phyloP scores from a whole-genome alignment of 176 grass and related monocot species.

The Cenchrus fungigraminus region DNA sequence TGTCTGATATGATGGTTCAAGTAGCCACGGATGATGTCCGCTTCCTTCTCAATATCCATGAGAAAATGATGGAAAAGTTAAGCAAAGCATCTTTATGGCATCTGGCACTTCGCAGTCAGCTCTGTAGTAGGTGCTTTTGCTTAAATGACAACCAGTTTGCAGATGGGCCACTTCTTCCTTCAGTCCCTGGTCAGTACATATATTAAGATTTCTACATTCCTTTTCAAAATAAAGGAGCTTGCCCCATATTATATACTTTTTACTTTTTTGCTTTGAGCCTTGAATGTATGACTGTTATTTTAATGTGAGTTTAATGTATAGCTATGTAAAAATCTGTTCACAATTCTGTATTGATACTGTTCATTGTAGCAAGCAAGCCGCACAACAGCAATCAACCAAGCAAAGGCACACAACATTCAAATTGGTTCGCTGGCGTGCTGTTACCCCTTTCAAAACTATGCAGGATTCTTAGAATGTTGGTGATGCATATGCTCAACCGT shows the following conservation, averaged over 20 bases:
- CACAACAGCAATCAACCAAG: neutral
- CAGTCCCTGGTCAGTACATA: constrained; percentile 66
- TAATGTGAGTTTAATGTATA: neutral
- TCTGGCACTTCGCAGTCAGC: constrained; percentile 66
- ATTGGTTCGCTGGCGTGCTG: too few relatives aligned
- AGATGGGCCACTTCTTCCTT: constrained; percentile 85
- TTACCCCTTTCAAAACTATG: too few relatives aligned
- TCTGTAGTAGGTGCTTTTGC: constrained; percentile 81
- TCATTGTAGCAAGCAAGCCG: neutral
- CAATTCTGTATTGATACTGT: neutral
- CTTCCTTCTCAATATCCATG: constrained; percentile 84
- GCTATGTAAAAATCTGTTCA: neutral
- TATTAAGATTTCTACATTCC: neutral
- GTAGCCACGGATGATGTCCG: constrained; percentile 89
- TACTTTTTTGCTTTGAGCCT: neutral
- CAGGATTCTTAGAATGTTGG: too few relatives aligned
- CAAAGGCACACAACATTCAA: neutral
- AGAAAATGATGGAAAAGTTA: constrained; percentile 88
- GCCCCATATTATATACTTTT: constrained; percentile 25
- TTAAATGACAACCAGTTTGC: constrained; percentile 69
- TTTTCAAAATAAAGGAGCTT: constrained; percentile 21
- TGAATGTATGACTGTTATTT: constrained; percentile 25
- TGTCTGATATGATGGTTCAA: constrained; percentile 92
- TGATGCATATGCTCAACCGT: too few relatives aligned
- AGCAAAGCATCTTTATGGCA: constrained; percentile 73